Percentiles rank a stretch among this genome's conserved stretches.
These are phyloP conservation scores for Macrocystidia cucumis DNA, from an alignment of 1,284 basidiomycete species.

Conservation along the genomic window DNA sequence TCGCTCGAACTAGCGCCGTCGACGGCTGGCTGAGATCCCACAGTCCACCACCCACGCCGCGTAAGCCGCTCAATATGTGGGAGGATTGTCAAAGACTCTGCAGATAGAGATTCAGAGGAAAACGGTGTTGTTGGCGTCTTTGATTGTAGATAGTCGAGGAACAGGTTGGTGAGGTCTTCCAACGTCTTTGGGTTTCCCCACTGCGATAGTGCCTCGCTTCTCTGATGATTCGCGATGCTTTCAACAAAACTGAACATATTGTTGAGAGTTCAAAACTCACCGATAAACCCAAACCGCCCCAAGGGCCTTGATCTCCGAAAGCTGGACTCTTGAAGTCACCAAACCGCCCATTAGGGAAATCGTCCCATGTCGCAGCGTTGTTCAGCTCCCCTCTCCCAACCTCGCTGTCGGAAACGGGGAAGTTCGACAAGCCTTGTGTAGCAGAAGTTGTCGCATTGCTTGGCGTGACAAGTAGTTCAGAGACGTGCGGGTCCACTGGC, in stretches of 20 bases:
- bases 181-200: slow-evolving; percentile 78
- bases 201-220: slow-evolving; percentile 58
- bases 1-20: slow-evolving; percentile 75
- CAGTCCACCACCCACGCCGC: slow-evolving; percentile 83
- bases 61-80: slow-evolving; percentile 76
- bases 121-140: slow-evolving; percentile 80
- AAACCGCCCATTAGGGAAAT: slow-evolving; percentile 98
- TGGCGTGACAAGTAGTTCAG: slow-evolving; percentile 50
- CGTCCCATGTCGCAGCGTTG: slow-evolving; percentile 85
- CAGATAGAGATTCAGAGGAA: slow-evolving; percentile 78
- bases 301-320: slow-evolving; percentile 76
- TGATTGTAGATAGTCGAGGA: slow-evolving; percentile 73
- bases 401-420: slow-evolving; percentile 39
- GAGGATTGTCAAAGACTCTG: slow-evolving; percentile 82
- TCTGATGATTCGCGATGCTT: slow-evolving; percentile 27
- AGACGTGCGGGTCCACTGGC: slow-evolving; percentile 19
- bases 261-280: slow-evolving; percentile 24
- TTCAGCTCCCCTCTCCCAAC: slow-evolving; percentile 67
- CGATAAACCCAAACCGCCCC: slow-evolving; percentile 55
- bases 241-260: not conserved
- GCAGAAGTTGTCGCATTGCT: slow-evolving; percentile 53
- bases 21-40: slow-evolving; percentile 93
- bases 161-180: slow-evolving; percentile 73
- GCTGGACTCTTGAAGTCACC: slow-evolving; percentile 97
- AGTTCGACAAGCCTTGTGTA: slow-evolving; percentile 33